Conservation (phyloP, 306 rosid genomes). For the Malus orientalis region DNA sequence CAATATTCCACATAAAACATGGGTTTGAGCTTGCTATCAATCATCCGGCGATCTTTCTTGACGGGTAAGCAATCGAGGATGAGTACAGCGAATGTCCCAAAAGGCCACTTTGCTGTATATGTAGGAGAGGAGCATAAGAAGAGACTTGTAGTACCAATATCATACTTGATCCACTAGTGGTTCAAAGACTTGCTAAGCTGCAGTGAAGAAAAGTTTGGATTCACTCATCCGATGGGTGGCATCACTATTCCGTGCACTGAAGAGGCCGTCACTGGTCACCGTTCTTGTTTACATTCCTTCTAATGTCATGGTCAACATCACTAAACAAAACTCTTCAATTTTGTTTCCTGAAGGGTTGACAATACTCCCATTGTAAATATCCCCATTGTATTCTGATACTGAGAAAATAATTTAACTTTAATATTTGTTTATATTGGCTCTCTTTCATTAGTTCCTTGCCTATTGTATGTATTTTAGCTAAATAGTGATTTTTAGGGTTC, state of each 20-base stretch:
- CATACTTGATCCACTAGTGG: conserved; percentile 1
- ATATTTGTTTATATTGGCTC: neutral
- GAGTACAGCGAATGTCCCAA: neutral
- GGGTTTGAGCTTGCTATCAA: neutral
- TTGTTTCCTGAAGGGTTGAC: neutral
- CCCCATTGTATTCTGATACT: neutral
- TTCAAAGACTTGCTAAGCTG: neutral
- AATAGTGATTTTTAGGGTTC: neutral
- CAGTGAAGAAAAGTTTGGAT: conserved; percentile 21
- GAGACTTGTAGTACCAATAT: conserved; percentile 1
- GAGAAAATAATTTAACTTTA: neutral
- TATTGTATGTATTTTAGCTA: neutral
- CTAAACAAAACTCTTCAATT: neutral
- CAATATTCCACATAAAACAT: neutral
- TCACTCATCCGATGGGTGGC: conserved; percentile 21
- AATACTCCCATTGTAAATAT: neutral
- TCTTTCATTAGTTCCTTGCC: neutral
- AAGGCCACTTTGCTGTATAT: conserved; percentile 16
- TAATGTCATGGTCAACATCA: neutral
- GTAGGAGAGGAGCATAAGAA: conserved; percentile 13
- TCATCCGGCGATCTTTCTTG: neutral
- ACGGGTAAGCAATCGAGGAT: neutral
- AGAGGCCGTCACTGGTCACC: neutral
- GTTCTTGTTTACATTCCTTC: conserved; percentile 2
- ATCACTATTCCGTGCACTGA: conserved; percentile 23